Evolutionary conservation across 192 early-diverging fungal genomes (phyloP), one percentile per base, ranked within the genome.

Genomic region (Cetraspora pellucida): DNA sequence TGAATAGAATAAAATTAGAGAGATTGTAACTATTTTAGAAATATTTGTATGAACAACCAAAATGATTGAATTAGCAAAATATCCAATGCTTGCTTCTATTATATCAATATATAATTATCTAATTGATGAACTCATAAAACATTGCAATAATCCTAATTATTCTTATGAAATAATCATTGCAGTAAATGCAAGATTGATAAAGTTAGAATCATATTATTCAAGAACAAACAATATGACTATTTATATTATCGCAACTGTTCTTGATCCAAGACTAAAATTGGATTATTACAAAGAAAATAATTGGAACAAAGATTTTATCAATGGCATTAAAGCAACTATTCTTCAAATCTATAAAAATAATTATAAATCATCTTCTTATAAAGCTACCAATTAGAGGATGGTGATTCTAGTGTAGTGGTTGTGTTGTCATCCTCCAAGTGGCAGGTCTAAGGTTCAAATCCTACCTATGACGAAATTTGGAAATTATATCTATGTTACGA

Each of bases 101-200:
- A 8, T 66, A n/a, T 37, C 37, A n/a, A n/a, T 66, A 66, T 66
- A 66, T 8, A 68, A 68, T 49, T 68, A 68, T 68, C 10, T 68
- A 47, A 47, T 68, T 0, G 66, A 68, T 68, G 66, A 21, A 68
- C 17, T 46, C 21, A 19, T 46, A 46, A 19, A 1, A 25, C 21
- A 68, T 68, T 68, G 66, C 46, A 44, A 49, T 44, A 49, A 49
- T 68, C n/a, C n/a, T n/a, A 49, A 6, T 49, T 68, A 2, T 49
- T n/a, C n/a, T n/a, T 46, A 0, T 23, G 66, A 68, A 3, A 68
- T 68, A 49, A 7, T 68, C 43, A 21, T 46, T 68, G 44, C 66
- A 28, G 4, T 47, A n/a, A 43, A 68, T 46, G 44, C 13, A 49
- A 14, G 17, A 10, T 0, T 46, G 21, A 47, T 46, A 9, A 68